Percentiles rank a stretch among this genome's conserved stretches.
These are phyloP conservation scores for Sphaerostilbella broomeana DNA, from an alignment of 2,329 filamentous ascomycete genomes.

Conservation along the genomic window DNA sequence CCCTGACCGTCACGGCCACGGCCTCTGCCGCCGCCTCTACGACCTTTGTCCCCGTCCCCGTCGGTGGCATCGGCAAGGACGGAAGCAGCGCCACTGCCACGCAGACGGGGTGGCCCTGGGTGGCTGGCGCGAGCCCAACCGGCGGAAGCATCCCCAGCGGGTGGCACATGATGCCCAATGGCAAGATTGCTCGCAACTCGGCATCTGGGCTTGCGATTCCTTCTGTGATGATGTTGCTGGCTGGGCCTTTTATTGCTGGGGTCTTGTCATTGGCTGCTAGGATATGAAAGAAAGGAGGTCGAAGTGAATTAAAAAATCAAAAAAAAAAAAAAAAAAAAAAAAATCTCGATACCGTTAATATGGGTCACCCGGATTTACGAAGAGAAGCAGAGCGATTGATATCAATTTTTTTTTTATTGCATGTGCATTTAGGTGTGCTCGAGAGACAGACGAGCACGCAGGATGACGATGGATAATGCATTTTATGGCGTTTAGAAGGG, in stretches of 20 bases:
- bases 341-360: no score
- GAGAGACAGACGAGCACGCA: no score
- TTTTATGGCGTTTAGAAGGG: no score
- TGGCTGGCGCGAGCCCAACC: conserved; percentile 46
- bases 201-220: conserved; percentile 15
- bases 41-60: conserved; percentile 59
- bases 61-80: conserved; percentile 58
- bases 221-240: conserved; percentile 19
- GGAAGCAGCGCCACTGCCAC: conserved; percentile 45
- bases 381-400: no score
- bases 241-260: conserved; percentile 23
- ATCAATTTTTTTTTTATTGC: no score
- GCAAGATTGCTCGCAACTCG: conserved; percentile 67
- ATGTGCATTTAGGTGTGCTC: no score
- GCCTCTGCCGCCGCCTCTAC: conserved; percentile 58
- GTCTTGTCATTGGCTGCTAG: conserved; percentile 18
- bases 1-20: conserved; percentile 44
- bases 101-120: conserved; percentile 64
- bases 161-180: conserved; percentile 72
- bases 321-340: conserved; percentile 12
- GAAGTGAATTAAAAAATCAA: conserved; percentile 10
- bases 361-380: no score
- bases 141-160: conserved; percentile 61
- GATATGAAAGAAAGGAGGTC: conserved; percentile 10
- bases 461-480: no score